These are phyloP conservation scores for Leavenworthia alabamica DNA, from an alignment of 345 rosid species.

Conservation along the genomic window DNA sequence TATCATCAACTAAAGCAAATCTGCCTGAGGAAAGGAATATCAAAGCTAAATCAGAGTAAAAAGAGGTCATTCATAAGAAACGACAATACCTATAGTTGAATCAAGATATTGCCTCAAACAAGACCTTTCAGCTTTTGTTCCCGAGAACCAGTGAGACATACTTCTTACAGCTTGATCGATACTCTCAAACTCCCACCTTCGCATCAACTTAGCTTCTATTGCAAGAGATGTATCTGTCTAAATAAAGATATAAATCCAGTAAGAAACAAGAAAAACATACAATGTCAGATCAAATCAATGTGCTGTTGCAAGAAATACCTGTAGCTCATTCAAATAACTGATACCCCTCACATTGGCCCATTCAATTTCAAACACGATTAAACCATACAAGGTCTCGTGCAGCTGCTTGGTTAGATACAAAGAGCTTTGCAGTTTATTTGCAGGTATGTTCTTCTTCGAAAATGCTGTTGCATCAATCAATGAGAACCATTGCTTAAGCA, in stretches of 20 bases:
- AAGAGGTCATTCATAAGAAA: neutral
- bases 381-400: slow-evolving; percentile 75
- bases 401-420: slow-evolving; percentile 57
- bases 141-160: slow-evolving; percentile 77
- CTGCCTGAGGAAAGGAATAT: neutral
- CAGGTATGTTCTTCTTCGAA: slow-evolving; percentile 59
- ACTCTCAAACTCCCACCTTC: slow-evolving; percentile 97
- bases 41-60: neutral
- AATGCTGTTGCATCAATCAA: slow-evolving; percentile 53
- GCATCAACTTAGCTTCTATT: slow-evolving; percentile 80
- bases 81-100: slow-evolving; percentile 44
- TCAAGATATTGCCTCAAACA: slow-evolving; percentile 54
- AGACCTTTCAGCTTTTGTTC: slow-evolving; percentile 46
- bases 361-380: slow-evolving; percentile 83
- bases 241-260: slow-evolving; percentile 26
- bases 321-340: slow-evolving; percentile 88
- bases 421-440: slow-evolving; percentile 56
- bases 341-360: slow-evolving; percentile 84
- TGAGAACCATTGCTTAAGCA: slow-evolving; percentile 58
- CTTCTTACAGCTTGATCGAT: slow-evolving; percentile 60
- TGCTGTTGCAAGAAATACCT: slow-evolving; percentile 43
- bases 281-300: neutral
- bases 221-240: slow-evolving; percentile 97
- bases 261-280: slow-evolving; percentile 15
- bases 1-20: neutral